phyloP scores from a whole-genome alignment of 306 rosid species.

The Carpinus fangiana region DNA sequence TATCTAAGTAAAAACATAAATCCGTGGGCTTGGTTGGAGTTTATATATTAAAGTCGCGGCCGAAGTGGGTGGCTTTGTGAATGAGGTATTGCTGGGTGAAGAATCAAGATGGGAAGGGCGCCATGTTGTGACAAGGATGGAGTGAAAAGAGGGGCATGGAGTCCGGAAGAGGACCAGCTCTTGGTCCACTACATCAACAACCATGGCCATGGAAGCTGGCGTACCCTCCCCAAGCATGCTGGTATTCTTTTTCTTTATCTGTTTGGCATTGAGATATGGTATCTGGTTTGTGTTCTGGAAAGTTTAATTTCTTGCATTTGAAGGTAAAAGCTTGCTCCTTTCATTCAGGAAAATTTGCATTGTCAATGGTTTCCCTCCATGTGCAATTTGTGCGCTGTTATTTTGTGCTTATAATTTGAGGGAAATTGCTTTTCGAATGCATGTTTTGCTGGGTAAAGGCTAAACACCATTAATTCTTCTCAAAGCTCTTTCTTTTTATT shows the following conservation, averaged over 20 bases:
- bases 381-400: background rate
- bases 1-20: background rate
- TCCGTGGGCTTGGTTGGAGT: background rate
- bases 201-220: slow-evolving; percentile 60
- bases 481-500: background rate
- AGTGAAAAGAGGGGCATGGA: slow-evolving; percentile 54
- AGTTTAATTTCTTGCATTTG: background rate
- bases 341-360: background rate
- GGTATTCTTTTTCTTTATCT: slow-evolving; percentile 18
- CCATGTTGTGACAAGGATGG: slow-evolving; percentile 58
- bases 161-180: slow-evolving; percentile 54
- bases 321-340: background rate
- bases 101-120: slow-evolving; percentile 40
- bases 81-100: background rate
- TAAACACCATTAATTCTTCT: background rate
- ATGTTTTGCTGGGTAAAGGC: background rate
- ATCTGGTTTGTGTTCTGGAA: background rate
- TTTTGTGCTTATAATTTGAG: background rate
- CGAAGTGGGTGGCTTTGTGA: slow-evolving; percentile 1
- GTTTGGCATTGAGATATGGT: background rate
- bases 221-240: slow-evolving; percentile 57
- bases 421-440: background rate
- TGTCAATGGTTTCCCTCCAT: background rate
- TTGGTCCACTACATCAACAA: slow-evolving; percentile 45
- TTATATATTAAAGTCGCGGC: background rate